phyloP scores from a whole-genome alignment of 108 stramenopile genomes.

The Cyclotella distinguenda region DNA sequence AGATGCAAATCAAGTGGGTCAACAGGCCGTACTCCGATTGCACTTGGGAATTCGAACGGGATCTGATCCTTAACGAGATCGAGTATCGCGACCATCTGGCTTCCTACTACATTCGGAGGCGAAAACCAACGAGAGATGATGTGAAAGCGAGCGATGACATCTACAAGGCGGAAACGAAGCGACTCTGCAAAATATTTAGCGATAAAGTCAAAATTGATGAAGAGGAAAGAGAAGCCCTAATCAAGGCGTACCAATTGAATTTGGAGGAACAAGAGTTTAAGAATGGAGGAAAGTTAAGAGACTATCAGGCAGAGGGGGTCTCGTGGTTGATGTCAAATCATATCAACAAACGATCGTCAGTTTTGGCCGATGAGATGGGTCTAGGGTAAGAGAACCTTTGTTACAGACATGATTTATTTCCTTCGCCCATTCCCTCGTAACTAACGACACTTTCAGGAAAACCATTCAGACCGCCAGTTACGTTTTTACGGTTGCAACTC shows the following conservation, averaged over 20 bases:
- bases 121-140: conserved; percentile 55
- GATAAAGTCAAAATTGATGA: conserved; percentile 42
- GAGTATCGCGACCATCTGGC: conserved; percentile 65
- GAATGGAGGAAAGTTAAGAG: conserved; percentile 84
- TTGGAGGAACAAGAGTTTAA: conserved; percentile 57
- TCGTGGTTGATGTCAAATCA: conserved; percentile 87
- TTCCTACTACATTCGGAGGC: conserved; percentile 51
- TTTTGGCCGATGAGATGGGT: conserved; percentile 98
- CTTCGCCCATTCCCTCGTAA: neutral
- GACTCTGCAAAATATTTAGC: conserved; percentile 71
- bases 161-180: conserved; percentile 49
- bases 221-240: conserved; percentile 47
- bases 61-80: conserved; percentile 76
- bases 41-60: conserved; percentile 83
- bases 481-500: conserved; percentile 58
- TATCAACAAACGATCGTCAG: conserved; percentile 71
- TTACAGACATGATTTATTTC: neutral
- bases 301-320: conserved; percentile 95
- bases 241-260: conserved; percentile 55
- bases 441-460: conserved; percentile 43
- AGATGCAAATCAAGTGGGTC: conserved; percentile 83
- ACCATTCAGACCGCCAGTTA: conserved; percentile 88
- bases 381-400: conserved; percentile 56
- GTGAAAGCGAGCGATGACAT: conserved; percentile 17
- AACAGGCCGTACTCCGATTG: conserved; percentile 63